These are phyloP conservation scores for Neophaeococcomyces aloes DNA, from an alignment of 2,329 filamentous ascomycete species.

Conservation along the genomic window DNA sequence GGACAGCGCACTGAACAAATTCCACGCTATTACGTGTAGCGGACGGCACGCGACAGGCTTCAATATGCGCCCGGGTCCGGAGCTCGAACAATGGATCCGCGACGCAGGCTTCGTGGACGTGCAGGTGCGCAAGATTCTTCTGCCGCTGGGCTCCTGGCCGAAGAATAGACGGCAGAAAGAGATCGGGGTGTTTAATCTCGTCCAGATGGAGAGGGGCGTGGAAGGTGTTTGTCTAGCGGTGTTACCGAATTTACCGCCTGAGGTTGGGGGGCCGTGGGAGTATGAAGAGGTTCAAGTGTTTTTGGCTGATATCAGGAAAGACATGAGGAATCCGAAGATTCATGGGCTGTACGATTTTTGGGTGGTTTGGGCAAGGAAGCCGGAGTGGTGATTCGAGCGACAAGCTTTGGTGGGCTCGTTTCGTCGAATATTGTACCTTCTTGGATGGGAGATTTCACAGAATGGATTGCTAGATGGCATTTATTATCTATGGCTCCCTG, in stretches of 20 bases:
- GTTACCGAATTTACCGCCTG: constrained; percentile 15
- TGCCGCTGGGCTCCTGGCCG: constrained; percentile 24
- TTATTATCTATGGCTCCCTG: no score
- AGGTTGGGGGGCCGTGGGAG: constrained; percentile 27
- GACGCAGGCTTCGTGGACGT: constrained; percentile 24
- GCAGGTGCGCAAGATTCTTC: constrained; percentile 11
- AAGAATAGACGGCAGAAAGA: constrained; percentile 23
- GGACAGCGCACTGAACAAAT: constrained; percentile 19
- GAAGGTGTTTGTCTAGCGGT: constrained; percentile 25
- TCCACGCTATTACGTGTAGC: constrained; percentile 20
- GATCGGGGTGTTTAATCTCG: constrained; percentile 21
- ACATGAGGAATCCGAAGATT: constrained; percentile 25
- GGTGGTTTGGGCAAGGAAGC: constrained; percentile 6
- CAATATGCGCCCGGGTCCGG: constrained; percentile 39
- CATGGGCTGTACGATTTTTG: constrained; percentile 26
- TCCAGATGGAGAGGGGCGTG: constrained; percentile 31
- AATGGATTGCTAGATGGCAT: no score
- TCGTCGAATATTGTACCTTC: no score
- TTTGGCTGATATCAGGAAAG: constrained; percentile 24
- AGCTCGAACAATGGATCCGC: constrained; percentile 24
- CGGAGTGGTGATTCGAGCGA: no score
- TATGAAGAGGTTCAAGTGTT: constrained; percentile 25
- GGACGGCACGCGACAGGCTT: constrained; percentile 27
- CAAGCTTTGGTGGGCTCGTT: no score
- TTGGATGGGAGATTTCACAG: no score